phyloP scores from a whole-genome alignment of 2,329 filamentous ascomycete species.

The Chrysoporthe cubensis region DNA sequence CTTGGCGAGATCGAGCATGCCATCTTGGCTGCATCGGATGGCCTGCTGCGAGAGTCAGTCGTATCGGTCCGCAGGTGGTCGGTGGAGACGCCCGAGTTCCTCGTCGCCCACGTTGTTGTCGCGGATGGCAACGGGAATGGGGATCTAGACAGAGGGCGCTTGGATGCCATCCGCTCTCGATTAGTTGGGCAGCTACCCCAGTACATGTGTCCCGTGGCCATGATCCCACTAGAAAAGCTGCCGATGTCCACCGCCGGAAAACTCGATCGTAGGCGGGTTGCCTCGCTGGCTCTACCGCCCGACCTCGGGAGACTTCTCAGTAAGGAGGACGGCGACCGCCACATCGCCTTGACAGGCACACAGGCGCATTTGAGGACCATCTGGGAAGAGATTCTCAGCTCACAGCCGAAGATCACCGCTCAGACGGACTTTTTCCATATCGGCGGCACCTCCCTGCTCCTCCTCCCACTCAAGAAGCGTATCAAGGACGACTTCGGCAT shows the following conservation, averaged over 20 bases:
- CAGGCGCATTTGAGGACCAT: not conserved
- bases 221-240: slow-evolving; percentile 44
- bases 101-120: slow-evolving; percentile 13
- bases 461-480: slow-evolving; percentile 41
- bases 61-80: slow-evolving; percentile 1
- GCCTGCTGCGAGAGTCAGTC: not conserved
- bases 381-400: slow-evolving; percentile 28
- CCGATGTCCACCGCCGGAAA: not conserved
- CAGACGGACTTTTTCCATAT: slow-evolving; percentile 45
- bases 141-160: too few species aligned
- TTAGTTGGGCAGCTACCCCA: not conserved
- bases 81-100: not conserved
- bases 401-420: not conserved
- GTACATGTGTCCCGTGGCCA: slow-evolving; percentile 40
- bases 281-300: too few species aligned
- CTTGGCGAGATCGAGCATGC: slow-evolving; percentile 38
- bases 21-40: slow-evolving; percentile 1
- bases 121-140: slow-evolving; percentile 33
- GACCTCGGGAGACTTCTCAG: too few species aligned
- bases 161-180: slow-evolving; percentile 24
- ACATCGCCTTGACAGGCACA: not conserved
- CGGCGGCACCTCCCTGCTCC: slow-evolving; percentile 46
- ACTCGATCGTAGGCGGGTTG: not conserved
- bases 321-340: slow-evolving; percentile 3
- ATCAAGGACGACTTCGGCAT: slow-evolving; percentile 40